Evolutionary conservation across 805 yeast genomes (phyloP).

Genomic region (Candida orba): DNA sequence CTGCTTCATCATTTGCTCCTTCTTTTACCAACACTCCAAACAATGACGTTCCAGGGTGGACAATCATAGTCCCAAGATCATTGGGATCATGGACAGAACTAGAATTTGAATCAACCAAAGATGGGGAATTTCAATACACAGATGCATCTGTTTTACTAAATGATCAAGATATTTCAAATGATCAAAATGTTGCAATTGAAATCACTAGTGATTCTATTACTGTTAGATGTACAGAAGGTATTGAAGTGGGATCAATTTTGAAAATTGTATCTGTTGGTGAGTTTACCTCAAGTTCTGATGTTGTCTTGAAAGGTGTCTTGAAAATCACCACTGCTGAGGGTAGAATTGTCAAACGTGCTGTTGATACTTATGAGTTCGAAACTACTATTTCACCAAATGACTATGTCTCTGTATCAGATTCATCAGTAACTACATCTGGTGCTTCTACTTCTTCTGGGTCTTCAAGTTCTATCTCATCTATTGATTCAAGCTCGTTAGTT

Average conservation of each 20-base stretch:
- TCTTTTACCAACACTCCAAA: slow-evolving; percentile 1
- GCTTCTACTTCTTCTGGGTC: background rate
- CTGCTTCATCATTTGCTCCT: background rate
- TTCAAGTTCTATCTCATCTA: background rate
- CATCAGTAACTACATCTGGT: background rate
- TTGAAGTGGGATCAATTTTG: background rate
- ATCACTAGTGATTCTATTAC: background rate
- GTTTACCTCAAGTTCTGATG: background rate
- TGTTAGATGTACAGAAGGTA: background rate
- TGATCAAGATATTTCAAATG: slow-evolving; percentile 1
- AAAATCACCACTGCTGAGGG: background rate
- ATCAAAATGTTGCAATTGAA: background rate
- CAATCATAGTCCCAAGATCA: slow-evolving; percentile 11
- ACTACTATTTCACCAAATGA: background rate
- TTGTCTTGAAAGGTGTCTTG: background rate
- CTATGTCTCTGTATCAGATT: background rate
- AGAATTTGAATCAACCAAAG: slow-evolving; percentile 3
- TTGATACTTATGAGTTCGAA: background rate
- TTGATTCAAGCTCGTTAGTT: background rate
- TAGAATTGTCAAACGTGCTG: background rate
- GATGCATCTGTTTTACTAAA: slow-evolving; percentile 3
- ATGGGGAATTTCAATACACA: slow-evolving; percentile 6
- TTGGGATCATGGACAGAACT: slow-evolving; percentile 17
- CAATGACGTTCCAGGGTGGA: slow-evolving; percentile 11
- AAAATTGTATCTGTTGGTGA: background rate